Base-by-base conservation (phyloP, 2,329 filamentous ascomycete species). In the Penicillium capsulatum region DNA sequence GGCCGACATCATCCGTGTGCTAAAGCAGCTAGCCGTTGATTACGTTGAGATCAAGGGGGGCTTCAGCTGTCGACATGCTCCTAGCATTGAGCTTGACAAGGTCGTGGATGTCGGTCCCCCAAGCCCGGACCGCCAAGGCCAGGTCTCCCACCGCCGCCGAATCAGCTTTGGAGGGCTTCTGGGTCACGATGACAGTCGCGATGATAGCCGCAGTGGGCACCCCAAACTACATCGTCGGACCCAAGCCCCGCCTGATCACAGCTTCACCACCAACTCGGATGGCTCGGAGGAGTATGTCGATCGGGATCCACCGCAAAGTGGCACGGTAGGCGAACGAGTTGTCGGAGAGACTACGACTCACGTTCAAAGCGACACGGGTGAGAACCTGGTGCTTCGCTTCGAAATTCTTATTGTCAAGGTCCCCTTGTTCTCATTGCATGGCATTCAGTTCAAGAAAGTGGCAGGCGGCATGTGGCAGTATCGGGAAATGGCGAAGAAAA, bases 391-490 rank as follows among this genome's bases (percentile, higher is more conserved):
- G 27, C 72, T 97, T 36, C 82, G 86, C 49, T 98, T 97, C 60
- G 92, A 98, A 63, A 95, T 97, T 48, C 82, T 96, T 53, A 92
- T 98, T 53, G 92, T 98, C 62, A 98, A 98, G 69, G 89, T 98
- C 17, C 92, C 92, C 9, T 72, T 98, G 36, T 80, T 98, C 45
- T 89, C 85, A 29, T 70, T 98, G 41, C 91, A 98, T 60, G 92
- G 92, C 34, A 90, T 98, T 46, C 92, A 97, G 64, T 98, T 98
- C 73, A 98, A 98, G 75, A 89, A 92, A 61, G 83, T 97, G 53
- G 80, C 86, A 41, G 91, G 92, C 24, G 91, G 94, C 44, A 97
- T 92, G 42, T 97, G 91, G 90, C 90, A 96, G 66, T 98, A 94
- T 70, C 95, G 96, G 73, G 91, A 87, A 59, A 94, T 97, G 89